Conservation (phyloP, 2,329 filamentous ascomycete genomes). For the Colletotrichum zoysiae region DNA sequence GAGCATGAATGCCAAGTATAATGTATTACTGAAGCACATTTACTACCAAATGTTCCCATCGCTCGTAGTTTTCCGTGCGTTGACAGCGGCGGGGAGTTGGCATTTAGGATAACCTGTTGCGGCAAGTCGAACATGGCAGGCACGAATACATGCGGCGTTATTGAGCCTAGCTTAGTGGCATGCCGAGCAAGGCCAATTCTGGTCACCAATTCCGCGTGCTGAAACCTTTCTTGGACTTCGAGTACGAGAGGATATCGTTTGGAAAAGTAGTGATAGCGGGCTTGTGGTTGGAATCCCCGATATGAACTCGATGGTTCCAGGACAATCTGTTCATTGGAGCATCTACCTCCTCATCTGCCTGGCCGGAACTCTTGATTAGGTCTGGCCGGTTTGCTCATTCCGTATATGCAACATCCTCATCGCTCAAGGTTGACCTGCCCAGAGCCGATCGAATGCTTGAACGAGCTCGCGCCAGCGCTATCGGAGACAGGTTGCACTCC, state of each 20-base stretch:
- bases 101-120: too few species aligned
- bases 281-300: background rate
- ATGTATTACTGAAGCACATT: constrained; percentile 18
- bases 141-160: background rate
- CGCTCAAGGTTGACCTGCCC: too few species aligned
- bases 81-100: background rate
- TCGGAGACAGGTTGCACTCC: background rate
- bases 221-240: background rate
- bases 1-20: constrained; percentile 31
- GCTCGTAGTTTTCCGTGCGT: too few species aligned
- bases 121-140: background rate
- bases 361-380: too few species aligned
- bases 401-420: too few species aligned
- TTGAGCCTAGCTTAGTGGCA: background rate
- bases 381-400: too few species aligned
- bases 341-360: too few species aligned
- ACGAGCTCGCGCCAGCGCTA: background rate
- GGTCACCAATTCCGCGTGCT: background rate
- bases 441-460: too few species aligned
- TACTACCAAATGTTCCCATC: background rate
- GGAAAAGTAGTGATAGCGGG: background rate
- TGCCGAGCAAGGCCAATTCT: background rate
- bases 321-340: background rate
- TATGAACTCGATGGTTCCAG: background rate
- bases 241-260: background rate